These are phyloP conservation scores for Diplosphaera chodatii DNA, from an alignment of 139 green algal genomes.

Conservation along the genomic window DNA sequence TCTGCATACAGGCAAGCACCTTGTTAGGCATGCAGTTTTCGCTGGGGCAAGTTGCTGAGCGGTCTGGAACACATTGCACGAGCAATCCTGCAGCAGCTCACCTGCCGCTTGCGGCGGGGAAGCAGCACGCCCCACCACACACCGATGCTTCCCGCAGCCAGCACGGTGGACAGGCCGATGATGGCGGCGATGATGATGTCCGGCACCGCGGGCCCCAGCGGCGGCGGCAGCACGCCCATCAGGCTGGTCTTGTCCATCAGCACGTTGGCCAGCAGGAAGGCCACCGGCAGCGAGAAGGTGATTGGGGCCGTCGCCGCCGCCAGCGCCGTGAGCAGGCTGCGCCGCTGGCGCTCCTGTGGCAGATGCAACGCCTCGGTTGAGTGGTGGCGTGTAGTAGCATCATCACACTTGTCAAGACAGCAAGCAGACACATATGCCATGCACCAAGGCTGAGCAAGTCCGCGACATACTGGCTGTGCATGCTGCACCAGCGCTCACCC, in stretches of 20 bases:
- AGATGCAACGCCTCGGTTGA: no score
- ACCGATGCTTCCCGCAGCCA: not conserved
- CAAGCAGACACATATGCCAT: no score
- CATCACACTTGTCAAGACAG: no score
- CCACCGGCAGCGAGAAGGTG: constrained; percentile 3
- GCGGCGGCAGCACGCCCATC: constrained; percentile 4
- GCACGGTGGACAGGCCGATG: not conserved
- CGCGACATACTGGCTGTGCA: not conserved
- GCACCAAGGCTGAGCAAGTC: no score
- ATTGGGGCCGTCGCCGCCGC: not conserved
- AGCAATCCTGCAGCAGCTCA: no score
- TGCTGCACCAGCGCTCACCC: not conserved
- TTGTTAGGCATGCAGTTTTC: no score
- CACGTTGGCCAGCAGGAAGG: constrained; percentile 3
- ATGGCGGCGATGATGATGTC: not conserved
- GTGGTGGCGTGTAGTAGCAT: no score
- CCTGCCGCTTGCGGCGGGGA: not conserved
- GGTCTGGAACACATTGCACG: no score
- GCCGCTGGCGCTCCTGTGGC: not conserved
- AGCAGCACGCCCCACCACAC: not conserved
- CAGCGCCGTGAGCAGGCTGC: constrained; percentile 2
- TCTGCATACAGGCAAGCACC: not conserved
- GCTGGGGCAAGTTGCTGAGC: no score
- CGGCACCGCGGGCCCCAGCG: not conserved
- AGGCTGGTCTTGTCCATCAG: constrained; percentile 37